phyloP scores from a whole-genome alignment of 139 green algal species.

The Desmodesmus armatus region DNA sequence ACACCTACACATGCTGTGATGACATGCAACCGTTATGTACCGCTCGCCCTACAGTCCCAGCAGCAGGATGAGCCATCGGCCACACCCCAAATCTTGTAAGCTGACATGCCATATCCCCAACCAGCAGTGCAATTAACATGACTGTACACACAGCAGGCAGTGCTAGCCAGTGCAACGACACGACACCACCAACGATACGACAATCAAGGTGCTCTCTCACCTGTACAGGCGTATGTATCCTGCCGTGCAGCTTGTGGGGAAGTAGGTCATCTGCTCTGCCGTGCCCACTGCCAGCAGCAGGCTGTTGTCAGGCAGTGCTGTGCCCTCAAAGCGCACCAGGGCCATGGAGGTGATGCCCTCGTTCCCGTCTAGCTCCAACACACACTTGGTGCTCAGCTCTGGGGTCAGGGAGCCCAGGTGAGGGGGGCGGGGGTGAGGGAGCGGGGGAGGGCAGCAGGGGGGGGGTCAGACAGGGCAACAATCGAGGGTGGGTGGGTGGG shows the following conservation, averaged over 20 bases:
- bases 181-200: too few species aligned
- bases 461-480: too few species aligned
- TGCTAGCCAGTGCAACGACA: not conserved
- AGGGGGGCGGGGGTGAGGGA: not conserved
- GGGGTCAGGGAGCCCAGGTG: not conserved
- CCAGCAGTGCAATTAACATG: not conserved
- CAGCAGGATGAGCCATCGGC: too few species aligned
- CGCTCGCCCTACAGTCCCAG: too few species aligned
- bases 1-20: too few species aligned
- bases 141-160: not conserved
- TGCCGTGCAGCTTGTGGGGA: constrained; percentile 71
- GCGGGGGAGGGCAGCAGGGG: not conserved
- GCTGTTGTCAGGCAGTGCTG: constrained; percentile 24
- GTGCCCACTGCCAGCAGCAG: constrained; percentile 88
- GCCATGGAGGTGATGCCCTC: constrained; percentile 86
- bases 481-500: too few species aligned
- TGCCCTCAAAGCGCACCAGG: constrained; percentile 74
- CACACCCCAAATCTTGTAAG: too few species aligned
- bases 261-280: constrained; percentile 85
- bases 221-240: constrained; percentile 47
- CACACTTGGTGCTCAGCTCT: constrained; percentile 53
- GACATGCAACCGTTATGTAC: too few species aligned
- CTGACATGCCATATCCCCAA: too few species aligned
- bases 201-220: constrained; percentile 5
- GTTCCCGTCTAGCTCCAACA: constrained; percentile 89